phyloP scores from a whole-genome alignment of 305 asterid genomes.

The Lippia alba region DNA sequence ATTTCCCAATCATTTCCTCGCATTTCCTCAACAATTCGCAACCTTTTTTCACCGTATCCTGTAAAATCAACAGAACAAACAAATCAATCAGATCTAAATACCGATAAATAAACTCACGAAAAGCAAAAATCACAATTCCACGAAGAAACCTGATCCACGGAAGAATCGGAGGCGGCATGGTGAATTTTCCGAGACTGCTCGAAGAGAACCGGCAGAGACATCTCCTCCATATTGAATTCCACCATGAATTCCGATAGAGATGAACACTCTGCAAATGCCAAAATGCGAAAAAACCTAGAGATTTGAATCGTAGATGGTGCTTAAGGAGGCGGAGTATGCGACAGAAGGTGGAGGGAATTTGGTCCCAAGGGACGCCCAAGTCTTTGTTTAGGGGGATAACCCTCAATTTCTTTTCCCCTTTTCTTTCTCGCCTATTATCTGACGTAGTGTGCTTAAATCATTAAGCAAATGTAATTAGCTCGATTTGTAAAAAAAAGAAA shows the following conservation, averaged over 20 bases:
- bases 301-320: constrained; percentile 12
- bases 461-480: too few species aligned
- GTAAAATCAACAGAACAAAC: constrained; percentile 25
- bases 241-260: constrained; percentile 39
- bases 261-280: not conserved
- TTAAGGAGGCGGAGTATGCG: not conserved
- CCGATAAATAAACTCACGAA: not conserved
- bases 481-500: too few species aligned
- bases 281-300: constrained; percentile 3
- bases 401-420: too few species aligned
- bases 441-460: too few species aligned
- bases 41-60: constrained; percentile 72
- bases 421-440: too few species aligned
- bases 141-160: constrained; percentile 70
- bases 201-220: constrained; percentile 75
- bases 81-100: constrained; percentile 5
- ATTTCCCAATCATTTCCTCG: constrained; percentile 82
- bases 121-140: not conserved
- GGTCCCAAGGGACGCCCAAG: too few species aligned
- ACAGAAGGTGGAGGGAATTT: constrained; percentile 31
- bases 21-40: constrained; percentile 72
- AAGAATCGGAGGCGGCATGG: constrained; percentile 68
- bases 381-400: too few species aligned
- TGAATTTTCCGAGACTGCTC: constrained; percentile 79
- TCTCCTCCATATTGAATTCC: constrained; percentile 68